Percentiles rank a stretch among this genome's conserved stretches.
Evolutionary conservation across 1,284 basidiomycete genomes (phyloP).

Genomic region (Peniophora sp.): DNA sequence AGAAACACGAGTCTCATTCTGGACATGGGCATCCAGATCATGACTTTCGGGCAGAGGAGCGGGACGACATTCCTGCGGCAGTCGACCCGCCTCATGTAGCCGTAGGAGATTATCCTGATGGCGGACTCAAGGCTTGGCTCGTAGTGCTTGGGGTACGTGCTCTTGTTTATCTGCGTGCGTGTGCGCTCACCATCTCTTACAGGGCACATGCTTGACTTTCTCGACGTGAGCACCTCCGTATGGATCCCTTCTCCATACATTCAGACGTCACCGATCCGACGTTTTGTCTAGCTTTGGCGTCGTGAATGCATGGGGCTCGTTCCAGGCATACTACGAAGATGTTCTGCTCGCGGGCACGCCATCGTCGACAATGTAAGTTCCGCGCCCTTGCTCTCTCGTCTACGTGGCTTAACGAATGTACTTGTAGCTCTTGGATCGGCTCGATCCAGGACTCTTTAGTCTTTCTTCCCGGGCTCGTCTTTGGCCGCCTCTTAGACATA

Average conservation of each 20-base stretch:
- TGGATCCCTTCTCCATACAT: background rate
- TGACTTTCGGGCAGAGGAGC: background rate
- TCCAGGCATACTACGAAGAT: conserved; percentile 37
- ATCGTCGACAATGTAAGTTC: conserved; percentile 48
- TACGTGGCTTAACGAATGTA: too few relatives aligned
- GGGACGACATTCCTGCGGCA: background rate
- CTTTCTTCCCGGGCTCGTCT: conserved; percentile 38
- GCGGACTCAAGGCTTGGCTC: conserved; percentile 31
- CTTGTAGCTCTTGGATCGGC: conserved; percentile 62
- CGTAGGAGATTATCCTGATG: conserved; percentile 26
- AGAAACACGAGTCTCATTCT: too few relatives aligned
- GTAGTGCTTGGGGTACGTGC: conserved; percentile 29
- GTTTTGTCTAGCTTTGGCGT: too few relatives aligned
- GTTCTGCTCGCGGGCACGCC: conserved; percentile 23
- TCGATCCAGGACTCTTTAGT: conserved; percentile 46
- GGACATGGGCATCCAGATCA: too few relatives aligned
- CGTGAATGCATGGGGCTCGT: conserved; percentile 37
- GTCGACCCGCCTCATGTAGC: background rate
- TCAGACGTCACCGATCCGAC: too few relatives aligned
- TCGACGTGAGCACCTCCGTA: conserved; percentile 18
- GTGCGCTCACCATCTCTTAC: background rate
- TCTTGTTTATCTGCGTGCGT: background rate
- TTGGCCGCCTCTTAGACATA: conserved; percentile 47
- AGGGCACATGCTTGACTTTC: conserved; percentile 19
- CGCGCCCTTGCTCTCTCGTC: too few relatives aligned